Base-by-base conservation (phyloP, 139 green algal genomes). In the Auxenochlorella pyrenoidosa region DNA sequence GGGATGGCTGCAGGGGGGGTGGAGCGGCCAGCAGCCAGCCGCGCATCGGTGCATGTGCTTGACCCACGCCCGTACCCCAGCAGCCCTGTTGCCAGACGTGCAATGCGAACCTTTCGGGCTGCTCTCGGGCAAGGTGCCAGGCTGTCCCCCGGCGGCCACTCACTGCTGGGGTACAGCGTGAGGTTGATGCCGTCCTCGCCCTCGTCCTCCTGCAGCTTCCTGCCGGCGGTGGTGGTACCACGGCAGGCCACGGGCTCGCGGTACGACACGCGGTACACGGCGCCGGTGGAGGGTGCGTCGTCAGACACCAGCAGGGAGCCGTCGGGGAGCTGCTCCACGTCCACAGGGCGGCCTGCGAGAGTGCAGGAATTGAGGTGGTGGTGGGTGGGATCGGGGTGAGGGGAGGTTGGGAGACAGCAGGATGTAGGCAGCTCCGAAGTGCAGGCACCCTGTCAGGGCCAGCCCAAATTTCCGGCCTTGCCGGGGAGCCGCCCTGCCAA, bases 221-320 rank as follows among this genome's bases (percentile, higher is more conserved):
- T 40, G 30, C n/a, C 30, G 32, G 71, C 34, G 2, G 36, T 19
- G 41, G 41, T 24, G 73, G 73, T 58, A 36, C 41, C 21, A 19
- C 71, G 38, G 71, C 38, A 78, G 34, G 71, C 5, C 19, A 38
- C 24, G 10, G 71, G 71, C 18, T 38, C 44, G 44, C 4, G 47
- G 86, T 90, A 92, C 3, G 60, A 66, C 18, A 92, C 75, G 59
- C 86, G 63, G 85, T 90, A 92, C 38, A 92, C 86, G 16, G 51
- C 40, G 44, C 79, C 34, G 15, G n/a, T 51, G 19, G 28, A n/a
- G 30, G 63, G 63, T 5, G 24, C 19, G 82, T 92, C 89, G 44
- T 92, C 89, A 13, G 86, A 90, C 0, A 92, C 82, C 73, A 92
- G 84, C 36, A 92, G 68, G 66, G 76, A 88, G 38, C 89, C 89